Base-by-base conservation (phyloP, 805 yeast species). In the Zygotorulaspora sp. region DNA sequence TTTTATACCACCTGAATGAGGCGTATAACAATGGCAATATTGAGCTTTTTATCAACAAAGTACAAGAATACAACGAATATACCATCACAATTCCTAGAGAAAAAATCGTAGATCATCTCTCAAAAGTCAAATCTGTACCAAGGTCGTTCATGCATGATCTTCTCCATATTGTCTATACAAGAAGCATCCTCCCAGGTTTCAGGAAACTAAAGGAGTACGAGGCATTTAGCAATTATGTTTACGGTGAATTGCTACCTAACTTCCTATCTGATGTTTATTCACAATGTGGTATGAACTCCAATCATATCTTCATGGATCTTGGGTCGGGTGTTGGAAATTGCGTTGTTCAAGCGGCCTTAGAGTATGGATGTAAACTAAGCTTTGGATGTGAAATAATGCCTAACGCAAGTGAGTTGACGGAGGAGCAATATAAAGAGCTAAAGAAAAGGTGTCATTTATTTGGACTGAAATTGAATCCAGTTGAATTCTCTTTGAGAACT, bases 311-410 rank as follows among this genome's bases (percentile, higher is more conserved):
- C 52, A 77, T 89, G 45, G 97, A 89, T 61, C 67, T 89, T 16
- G 97, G 97, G 0, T 86, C 95, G 0, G 97, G 97, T 11, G 96
- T 89, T 11, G 97, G 96, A 0, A 89, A 89, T 55, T 86, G 96
- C 41, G 81, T 83, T 0, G 71, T 88, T 28, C 96, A 88, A 58
- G 94, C 96, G 0, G 87, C 96, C 0, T 60, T 89, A 23, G 95
- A 88, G 52, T 78, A 75, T 56, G 95, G 96, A 2, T 83, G 88
- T 43, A 70, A 70, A 36, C 14, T 53, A 17, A 80, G 95, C 58
- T 86, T 84, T 53, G 97, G 97, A 1, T 85, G 90, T 61, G 97
- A 89, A 57, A 74, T 89, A 32, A 88, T 88, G 95, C 74, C 73
- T 12, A 80, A 80, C 48, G 95, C 96, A 0, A 81, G 89, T 8